Percentiles rank a stretch among this genome's conserved stretches.
Evolutionary conservation across 108 stramenopile genomes (phyloP).

Genomic region (Aurantiochytrium sp.): DNA sequence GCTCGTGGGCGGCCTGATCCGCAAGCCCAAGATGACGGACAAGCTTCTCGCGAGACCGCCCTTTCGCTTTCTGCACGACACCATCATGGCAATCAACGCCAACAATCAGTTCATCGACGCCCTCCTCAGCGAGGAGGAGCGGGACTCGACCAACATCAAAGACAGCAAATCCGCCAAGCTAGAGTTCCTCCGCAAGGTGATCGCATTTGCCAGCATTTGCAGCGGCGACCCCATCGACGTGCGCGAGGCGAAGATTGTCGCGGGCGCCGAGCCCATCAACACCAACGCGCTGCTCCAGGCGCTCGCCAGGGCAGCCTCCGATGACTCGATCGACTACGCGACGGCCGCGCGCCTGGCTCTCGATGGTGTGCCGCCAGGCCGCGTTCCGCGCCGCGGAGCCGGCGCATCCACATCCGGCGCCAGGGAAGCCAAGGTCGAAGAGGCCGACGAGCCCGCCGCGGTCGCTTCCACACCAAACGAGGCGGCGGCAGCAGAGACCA

Average conservation of each 20-base stretch:
- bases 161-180: constrained; percentile 38
- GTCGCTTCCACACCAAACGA: too few relatives aligned
- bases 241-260: constrained; percentile 34
- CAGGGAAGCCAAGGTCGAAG: too few relatives aligned
- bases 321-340: not conserved
- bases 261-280: constrained; percentile 34
- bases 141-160: constrained; percentile 29
- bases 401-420: too few relatives aligned
- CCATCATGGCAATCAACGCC: constrained; percentile 17
- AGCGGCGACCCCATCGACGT: constrained; percentile 14
- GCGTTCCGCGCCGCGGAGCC: not conserved
- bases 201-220: constrained; percentile 35
- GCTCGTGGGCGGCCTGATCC: not conserved
- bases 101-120: constrained; percentile 35
- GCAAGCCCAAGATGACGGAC: constrained; percentile 28
- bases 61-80: constrained; percentile 40
- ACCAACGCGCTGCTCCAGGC: constrained; percentile 29
- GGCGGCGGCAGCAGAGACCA: too few relatives aligned
- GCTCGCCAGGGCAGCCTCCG: not conserved
- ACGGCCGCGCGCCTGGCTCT: not conserved
- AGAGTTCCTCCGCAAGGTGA: constrained; percentile 34
- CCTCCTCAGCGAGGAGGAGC: not conserved
- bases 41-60: constrained; percentile 34
- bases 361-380: not conserved
- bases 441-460: too few relatives aligned